Percentiles rank a stretch among this genome's conserved stretches.
These are phyloP conservation scores for Vigna angularis DNA, from an alignment of 306 rosid species.

Conservation along the genomic window DNA sequence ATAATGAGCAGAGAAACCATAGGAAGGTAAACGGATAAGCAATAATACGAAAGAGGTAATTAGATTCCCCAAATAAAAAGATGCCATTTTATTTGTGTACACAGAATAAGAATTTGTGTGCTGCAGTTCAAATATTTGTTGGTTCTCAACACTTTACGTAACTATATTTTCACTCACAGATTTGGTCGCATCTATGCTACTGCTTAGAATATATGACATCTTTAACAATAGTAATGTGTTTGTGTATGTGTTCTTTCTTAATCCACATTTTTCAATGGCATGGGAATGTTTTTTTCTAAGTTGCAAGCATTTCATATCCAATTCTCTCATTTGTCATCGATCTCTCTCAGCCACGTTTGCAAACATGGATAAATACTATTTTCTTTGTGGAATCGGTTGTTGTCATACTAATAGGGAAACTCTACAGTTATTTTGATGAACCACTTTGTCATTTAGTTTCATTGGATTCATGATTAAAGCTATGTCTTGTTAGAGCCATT, in stretches of 20 bases:
- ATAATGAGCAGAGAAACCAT: slow-evolving; percentile 37
- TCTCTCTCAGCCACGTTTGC: slow-evolving; percentile 29
- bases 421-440: slow-evolving; percentile 28
- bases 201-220: slow-evolving; percentile 28
- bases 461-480: background rate
- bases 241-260: slow-evolving; percentile 9
- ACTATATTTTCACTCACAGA: slow-evolving; percentile 41
- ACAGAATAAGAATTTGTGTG: slow-evolving; percentile 45
- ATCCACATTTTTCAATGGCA: background rate
- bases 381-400: slow-evolving; percentile 29
- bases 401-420: slow-evolving; percentile 37
- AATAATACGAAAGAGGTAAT: slow-evolving; percentile 30
- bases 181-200: slow-evolving; percentile 29
- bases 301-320: background rate
- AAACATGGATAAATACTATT: slow-evolving; percentile 14
- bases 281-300: slow-evolving; percentile 24
- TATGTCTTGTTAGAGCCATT: slow-evolving; percentile 1
- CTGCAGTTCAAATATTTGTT: slow-evolving; percentile 37
- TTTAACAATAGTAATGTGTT: background rate
- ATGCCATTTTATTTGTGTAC: slow-evolving; percentile 34
- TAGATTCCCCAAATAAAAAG: slow-evolving; percentile 36
- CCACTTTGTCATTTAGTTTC: slow-evolving; percentile 18
- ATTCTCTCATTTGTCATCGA: slow-evolving; percentile 31
- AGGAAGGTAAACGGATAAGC: slow-evolving; percentile 33
- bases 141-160: slow-evolving; percentile 46